Conservation (phyloP, 352 stramenopile species). For the Phytophthora europaea region DNA sequence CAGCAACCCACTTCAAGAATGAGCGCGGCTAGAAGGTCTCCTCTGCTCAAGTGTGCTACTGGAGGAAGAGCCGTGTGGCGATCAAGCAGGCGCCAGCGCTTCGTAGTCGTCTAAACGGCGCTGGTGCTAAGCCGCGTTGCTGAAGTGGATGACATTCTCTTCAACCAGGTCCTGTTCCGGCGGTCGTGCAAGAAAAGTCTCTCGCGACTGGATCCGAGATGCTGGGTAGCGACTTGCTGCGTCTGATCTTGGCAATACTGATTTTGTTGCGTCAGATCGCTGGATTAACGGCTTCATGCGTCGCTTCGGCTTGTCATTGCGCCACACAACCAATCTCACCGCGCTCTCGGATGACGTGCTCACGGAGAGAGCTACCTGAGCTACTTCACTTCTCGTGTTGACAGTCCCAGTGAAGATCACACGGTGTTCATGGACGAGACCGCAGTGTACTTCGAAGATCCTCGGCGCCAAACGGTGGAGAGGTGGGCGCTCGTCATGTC, state of each 20-base stretch:
- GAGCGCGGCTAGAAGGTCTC: slow-evolving; percentile 4
- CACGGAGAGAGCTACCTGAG: neutral
- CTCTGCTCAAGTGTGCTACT: neutral
- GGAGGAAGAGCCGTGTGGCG: neutral
- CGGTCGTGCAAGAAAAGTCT: neutral
- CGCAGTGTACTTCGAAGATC: neutral
- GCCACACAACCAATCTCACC: neutral
- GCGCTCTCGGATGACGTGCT: neutral
- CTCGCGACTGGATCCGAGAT: neutral
- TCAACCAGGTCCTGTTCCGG: slow-evolving; percentile 3
- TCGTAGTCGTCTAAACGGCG: slow-evolving; percentile 3
- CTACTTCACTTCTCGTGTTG: neutral
- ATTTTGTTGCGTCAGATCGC: neutral
- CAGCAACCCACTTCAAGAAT: neutral
- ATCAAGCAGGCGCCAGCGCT: neutral
- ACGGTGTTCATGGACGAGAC: slow-evolving; percentile 11
- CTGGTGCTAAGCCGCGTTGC: slow-evolving; percentile 6
- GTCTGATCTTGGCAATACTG: neutral
- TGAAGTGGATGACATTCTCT: slow-evolving; percentile 10
- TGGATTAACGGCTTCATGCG: neutral
- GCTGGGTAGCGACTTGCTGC: neutral
- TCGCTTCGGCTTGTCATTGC: neutral
- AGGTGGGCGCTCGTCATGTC: neutral
- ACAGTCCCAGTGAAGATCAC: neutral
- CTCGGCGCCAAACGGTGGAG: neutral